Evolutionary conservation across 495 filamentous ascomycete genomes (phyloP), one percentile per base, ranked within the genome.

Genomic region (Talaromyces liani): DNA sequence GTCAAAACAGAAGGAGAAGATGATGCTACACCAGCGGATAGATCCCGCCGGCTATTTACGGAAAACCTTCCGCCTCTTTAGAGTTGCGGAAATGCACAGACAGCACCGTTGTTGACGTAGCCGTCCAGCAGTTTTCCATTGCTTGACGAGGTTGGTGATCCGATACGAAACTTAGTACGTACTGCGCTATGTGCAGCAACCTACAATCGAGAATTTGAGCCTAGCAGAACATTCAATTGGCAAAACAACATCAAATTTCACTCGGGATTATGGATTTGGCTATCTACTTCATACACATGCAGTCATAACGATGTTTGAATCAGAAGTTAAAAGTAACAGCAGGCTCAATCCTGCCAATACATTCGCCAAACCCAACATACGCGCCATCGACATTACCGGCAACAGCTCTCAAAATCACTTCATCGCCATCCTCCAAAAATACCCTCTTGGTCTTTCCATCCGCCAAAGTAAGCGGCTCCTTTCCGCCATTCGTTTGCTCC

Each of bases 401-500:
- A 24, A 78, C 79, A 1, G 92, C 93, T 10, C 84, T 80, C 14
- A 98, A 77, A 14, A 81, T 84, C 33, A 97, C 76, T 3, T 80
- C 86, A 69, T 98, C 93, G 0, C 92, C 92, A 72, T 98, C 93
- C 71, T 91, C 83, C 53, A 98, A 75, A 71, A 93, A 97, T 45
- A 77, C 79, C 54, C 93, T 82, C 66, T 88, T 80, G 22, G 47
- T 60, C 36, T 88, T 88, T 66, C 87, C 89, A 45, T 88, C 88
- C 0, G 80, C 77, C 25, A 93, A 78, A 72, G 84, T 79, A 25
- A 91, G 77, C 6, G 86, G 80, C 57, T 80, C 80, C 77, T 89
- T 94, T 1, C 83, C 83, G 57, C 75, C 83, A 67, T 84, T 82
- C 3, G 81, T 93, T 72, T 91, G 85, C 79, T 98, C 93, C 29